A percentile compares a stretch with the other conserved stretches of the same genome.
Conservation (phyloP, 2,329 filamentous ascomycete genomes). For the Sarocladium oryzae region DNA sequence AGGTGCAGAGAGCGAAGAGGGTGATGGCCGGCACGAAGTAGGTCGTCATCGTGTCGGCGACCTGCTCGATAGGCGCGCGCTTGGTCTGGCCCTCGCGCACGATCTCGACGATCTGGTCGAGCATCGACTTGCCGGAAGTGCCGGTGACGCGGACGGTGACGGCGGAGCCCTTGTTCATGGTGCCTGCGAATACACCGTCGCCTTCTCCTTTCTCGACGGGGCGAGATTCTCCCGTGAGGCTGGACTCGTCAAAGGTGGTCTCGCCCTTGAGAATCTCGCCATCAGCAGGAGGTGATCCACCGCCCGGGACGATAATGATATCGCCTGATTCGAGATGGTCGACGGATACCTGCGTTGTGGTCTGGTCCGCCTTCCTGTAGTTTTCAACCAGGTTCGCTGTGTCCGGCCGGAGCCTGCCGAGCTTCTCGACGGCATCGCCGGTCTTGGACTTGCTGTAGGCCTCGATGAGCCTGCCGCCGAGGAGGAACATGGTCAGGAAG, state of each 20-base stretch:
- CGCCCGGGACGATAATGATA: conserved; percentile 67
- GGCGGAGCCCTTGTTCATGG: conserved; percentile 62
- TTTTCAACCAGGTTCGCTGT: conserved; percentile 63
- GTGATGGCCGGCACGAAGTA: conserved; percentile 74
- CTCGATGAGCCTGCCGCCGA: conserved; percentile 69
- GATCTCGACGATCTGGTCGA: conserved; percentile 71
- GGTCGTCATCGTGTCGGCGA: conserved; percentile 65
- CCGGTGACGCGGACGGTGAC: conserved; percentile 59
- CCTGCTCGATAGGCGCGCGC: conserved; percentile 67
- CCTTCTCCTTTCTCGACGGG: conserved; percentile 56
- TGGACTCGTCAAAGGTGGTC: conserved; percentile 79
- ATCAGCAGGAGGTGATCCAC: conserved; percentile 79
- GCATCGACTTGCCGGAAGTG: conserved; percentile 63
- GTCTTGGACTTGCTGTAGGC: conserved; percentile 88
- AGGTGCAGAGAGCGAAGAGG: conserved; percentile 62
- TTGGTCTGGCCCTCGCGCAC: conserved; percentile 73
- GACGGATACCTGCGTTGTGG: conserved; percentile 41
- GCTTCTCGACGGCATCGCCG: conserved; percentile 74
- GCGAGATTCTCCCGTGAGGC: conserved; percentile 73
- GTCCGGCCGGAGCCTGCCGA: conserved; percentile 71
- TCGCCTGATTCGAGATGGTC: conserved; percentile 73
- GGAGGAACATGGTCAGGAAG: conserved; percentile 82
- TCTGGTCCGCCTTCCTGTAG: conserved; percentile 26
- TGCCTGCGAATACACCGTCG: conserved; percentile 65
- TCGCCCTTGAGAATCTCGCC: conserved; percentile 58